Percentiles rank a stretch among this genome's conserved stretches.
Conservation (phyloP, 192 early-diverging fungal species). For the Bifiguratus adelaidae region DNA sequence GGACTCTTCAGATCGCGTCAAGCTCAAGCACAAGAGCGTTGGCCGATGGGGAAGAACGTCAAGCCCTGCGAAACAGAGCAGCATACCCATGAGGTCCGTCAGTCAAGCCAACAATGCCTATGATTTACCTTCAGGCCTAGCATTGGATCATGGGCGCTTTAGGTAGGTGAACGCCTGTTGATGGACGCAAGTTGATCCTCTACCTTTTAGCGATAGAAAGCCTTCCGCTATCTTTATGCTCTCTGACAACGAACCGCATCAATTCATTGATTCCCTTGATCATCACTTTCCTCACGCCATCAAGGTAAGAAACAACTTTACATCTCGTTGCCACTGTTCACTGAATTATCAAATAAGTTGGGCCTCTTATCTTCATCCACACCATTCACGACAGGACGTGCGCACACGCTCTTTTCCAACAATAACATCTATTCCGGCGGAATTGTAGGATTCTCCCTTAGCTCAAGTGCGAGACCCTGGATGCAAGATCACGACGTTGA, state of each 20-base stretch:
- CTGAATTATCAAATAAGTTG: constrained; percentile 3
- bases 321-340: not conserved
- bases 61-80: too few relatives aligned
- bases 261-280: constrained; percentile 36
- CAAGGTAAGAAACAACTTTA: constrained; percentile 13
- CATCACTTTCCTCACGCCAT: constrained; percentile 18
- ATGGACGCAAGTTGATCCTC: not conserved
- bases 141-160: not conserved
- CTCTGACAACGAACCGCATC: constrained; percentile 40
- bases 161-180: not conserved
- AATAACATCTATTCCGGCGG: constrained; percentile 26
- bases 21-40: constrained; percentile 15
- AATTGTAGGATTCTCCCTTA: constrained; percentile 29
- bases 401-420: constrained; percentile 38
- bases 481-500: not conserved
- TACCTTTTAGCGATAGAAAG: not conserved
- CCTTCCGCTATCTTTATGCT: constrained; percentile 17
- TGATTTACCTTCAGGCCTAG: not conserved
- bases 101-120: constrained; percentile 6
- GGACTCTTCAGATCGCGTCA: constrained; percentile 5
- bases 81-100: constrained; percentile 11
- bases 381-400: constrained; percentile 37
- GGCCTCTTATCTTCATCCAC: constrained; percentile 40
- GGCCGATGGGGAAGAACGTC: constrained; percentile 22
- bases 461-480: not conserved